Conservation (phyloP, 192 early-diverging fungal genomes). For the Rhizophagus prolifer region DNA sequence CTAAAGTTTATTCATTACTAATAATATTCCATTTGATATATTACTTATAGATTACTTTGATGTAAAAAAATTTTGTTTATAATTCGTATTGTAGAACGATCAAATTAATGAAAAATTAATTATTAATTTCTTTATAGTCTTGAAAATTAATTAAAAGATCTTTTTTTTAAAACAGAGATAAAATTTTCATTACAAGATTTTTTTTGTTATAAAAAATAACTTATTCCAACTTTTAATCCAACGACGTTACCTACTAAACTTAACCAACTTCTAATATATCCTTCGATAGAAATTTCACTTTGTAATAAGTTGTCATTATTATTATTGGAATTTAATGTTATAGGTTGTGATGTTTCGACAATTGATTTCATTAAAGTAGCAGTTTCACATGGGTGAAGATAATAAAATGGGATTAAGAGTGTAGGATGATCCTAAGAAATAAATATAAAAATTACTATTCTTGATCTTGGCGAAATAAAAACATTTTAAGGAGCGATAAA, state of each 20-base stretch:
- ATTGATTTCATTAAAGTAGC: constrained; percentile 43
- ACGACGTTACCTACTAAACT: constrained; percentile 23
- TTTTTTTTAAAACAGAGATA: too few relatives aligned
- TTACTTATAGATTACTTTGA: too few relatives aligned
- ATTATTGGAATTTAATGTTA: neutral
- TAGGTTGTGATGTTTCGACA: neutral
- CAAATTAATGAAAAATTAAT: too few relatives aligned
- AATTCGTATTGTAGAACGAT: too few relatives aligned
- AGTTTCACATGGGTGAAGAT: constrained; percentile 66
- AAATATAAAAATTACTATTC: neutral
- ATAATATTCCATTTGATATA: too few relatives aligned
- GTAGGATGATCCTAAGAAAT: constrained; percentile 55
- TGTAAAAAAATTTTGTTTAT: too few relatives aligned
- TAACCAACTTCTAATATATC: constrained; percentile 31
- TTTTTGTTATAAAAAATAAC: constrained; percentile 8
- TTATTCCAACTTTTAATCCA: constrained; percentile 17
- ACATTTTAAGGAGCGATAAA: neutral
- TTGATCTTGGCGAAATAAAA: neutral
- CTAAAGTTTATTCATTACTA: too few relatives aligned
- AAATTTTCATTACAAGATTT: too few relatives aligned
- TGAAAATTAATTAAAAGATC: too few relatives aligned
- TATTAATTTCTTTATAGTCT: too few relatives aligned
- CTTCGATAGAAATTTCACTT: constrained; percentile 4
- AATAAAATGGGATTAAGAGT: constrained; percentile 53
- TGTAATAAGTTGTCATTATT: neutral